Evolutionary conservation across 2,329 filamentous ascomycete genomes (phyloP), one percentile per base, ranked within the genome.

Genomic region (Tolypocladium ovalisporum): DNA sequence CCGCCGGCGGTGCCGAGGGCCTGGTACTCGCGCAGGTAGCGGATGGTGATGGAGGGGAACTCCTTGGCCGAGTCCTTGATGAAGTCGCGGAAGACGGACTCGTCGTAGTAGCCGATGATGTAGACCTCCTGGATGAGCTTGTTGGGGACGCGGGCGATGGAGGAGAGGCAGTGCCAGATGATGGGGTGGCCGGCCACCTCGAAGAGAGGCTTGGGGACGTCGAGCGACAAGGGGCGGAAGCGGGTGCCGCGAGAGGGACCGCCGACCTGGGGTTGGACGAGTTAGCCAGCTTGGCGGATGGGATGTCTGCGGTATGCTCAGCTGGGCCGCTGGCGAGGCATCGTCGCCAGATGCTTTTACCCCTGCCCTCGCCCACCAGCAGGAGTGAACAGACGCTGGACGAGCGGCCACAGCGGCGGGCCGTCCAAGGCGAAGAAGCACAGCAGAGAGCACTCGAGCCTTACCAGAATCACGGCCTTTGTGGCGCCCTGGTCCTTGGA

Each of bases 101-200:
- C 94, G 72, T 99, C 94, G 75, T 97, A 99, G 83, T 99, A 99
- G 70, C 94, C 94, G 70, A 99, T 95, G 69, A 99, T 87, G 79
- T 94, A 92, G 66, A 99, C 93, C 76, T 99, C 94, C 70, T 91
- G 89, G 74, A 99, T 90, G 62, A 73, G 70, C 63, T 73, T 82
- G 68, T 89, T 88, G 67, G 90, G 88, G 60, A 97, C 89, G 73
- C 92, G 95, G 64, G 89, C 86, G 68, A 97, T 83, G 68, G 94
- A 91, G 68, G 88, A 89, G 71, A 99, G 84, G 80, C 92, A 96
- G 80, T 99, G 94, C 82, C 92, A 93, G 79, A 97, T 91, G 77
- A 99, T 97, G 66, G 93, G 91, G 76, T 99, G 94, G 66, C 94
- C 94, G 65, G 94, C 94, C 69, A 99, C 91, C 73, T 97, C 93